Evolutionary conservation across 495 filamentous ascomycete species (phyloP).

Genomic region (Pyronema omphalodes): DNA sequence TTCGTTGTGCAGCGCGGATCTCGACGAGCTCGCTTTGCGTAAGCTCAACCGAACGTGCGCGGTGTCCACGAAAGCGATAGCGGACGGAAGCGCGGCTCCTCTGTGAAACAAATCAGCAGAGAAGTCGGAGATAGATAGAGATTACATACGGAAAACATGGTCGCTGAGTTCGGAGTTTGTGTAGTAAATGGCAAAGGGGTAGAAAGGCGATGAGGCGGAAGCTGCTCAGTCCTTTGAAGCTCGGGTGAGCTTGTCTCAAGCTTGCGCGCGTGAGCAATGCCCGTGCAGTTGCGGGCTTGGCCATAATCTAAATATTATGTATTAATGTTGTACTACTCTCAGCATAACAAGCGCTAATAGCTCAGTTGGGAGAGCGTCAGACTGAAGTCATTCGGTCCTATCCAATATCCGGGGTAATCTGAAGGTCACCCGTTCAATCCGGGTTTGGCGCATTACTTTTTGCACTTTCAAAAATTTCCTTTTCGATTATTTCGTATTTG

Average conservation of each 20-base stretch:
- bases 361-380: constrained; percentile 21
- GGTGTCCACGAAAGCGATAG: constrained; percentile 35
- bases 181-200: too few relatives aligned
- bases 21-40: constrained; percentile 76
- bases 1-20: constrained; percentile 82
- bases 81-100: neutral
- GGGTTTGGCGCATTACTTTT: constrained; percentile 20
- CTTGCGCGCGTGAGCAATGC: too few relatives aligned
- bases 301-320: too few relatives aligned
- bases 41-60: constrained; percentile 65
- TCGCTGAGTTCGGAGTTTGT: too few relatives aligned
- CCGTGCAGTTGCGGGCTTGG: too few relatives aligned
- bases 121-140: neutral
- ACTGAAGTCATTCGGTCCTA: constrained; percentile 3
- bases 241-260: too few relatives aligned
- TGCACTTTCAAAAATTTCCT: neutral
- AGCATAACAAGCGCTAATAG: constrained; percentile 16
- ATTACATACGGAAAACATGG: too few relatives aligned
- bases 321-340: neutral
- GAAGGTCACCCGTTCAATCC: constrained; percentile 19
- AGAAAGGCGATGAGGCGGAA: too few relatives aligned
- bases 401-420: constrained; percentile 4
- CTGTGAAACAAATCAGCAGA: neutral
- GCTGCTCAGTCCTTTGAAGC: too few relatives aligned
- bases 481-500: too few relatives aligned